Evolutionary conservation across 2,329 filamentous ascomycete genomes (phyloP).

Genomic region (Fusarium setosum): DNA sequence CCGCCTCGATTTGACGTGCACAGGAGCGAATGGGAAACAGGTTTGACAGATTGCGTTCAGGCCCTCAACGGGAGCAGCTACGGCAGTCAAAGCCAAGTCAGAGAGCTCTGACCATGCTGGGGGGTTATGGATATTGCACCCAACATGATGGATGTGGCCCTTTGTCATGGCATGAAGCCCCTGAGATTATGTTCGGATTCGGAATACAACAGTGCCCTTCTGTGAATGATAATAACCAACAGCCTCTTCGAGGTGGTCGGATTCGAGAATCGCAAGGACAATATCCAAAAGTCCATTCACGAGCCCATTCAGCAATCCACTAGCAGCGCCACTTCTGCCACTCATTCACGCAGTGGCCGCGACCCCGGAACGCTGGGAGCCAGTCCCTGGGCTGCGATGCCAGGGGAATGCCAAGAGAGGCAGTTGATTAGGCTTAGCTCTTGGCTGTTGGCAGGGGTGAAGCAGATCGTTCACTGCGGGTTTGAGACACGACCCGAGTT

Average conservation of each 20-base stretch:
- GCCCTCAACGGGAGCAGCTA: background rate
- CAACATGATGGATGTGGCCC: too few relatives aligned
- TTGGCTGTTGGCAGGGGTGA: conserved; percentile 1
- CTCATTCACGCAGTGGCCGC: conserved; percentile 20
- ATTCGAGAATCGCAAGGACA: too few relatives aligned
- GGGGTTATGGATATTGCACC: too few relatives aligned
- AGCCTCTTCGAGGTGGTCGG: too few relatives aligned
- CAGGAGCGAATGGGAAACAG: background rate
- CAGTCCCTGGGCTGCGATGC: conserved; percentile 13
- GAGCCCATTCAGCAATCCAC: conserved; percentile 1
- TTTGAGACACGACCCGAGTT: background rate
- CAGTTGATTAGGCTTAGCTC: conserved; percentile 14
- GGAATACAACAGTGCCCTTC: too few relatives aligned
- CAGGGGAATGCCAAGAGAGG: conserved; percentile 21
- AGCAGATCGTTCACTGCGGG: background rate
- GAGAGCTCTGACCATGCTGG: background rate
- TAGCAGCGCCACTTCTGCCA: conserved; percentile 30
- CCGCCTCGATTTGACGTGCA: background rate
- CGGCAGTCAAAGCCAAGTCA: background rate
- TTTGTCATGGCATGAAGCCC: too few relatives aligned
- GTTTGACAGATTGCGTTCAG: background rate
- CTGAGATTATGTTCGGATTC: too few relatives aligned
- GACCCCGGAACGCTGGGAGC: conserved; percentile 15
- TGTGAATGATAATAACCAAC: too few relatives aligned
- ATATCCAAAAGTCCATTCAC: background rate